These are phyloP conservation scores for Cercospora sesami DNA, from an alignment of 2,329 filamentous ascomycete genomes.

Conservation along the genomic window DNA sequence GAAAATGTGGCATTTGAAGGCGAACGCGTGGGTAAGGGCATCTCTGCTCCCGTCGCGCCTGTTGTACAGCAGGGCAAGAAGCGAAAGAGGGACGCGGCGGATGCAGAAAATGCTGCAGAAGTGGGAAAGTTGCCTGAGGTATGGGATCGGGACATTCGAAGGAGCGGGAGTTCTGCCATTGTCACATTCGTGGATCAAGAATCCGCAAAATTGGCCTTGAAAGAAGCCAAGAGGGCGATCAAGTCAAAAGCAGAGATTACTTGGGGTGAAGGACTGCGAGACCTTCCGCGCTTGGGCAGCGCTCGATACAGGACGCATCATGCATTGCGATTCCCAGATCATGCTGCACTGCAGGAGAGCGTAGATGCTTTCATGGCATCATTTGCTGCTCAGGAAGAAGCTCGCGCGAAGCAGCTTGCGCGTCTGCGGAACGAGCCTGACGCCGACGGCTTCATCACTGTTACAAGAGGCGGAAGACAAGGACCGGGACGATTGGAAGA, in stretches of 20 bases:
- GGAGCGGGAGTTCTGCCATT: slow-evolving; percentile 75
- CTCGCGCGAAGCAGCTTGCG: slow-evolving; percentile 62
- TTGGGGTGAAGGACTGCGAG: slow-evolving; percentile 66
- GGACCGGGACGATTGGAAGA: slow-evolving; percentile 69
- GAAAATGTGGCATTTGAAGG: slow-evolving; percentile 75
- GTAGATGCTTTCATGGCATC: slow-evolving; percentile 84
- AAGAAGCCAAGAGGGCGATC: slow-evolving; percentile 65
- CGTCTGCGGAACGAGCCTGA: slow-evolving; percentile 76
- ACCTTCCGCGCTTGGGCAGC: slow-evolving; percentile 58
- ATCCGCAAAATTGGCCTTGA: slow-evolving; percentile 73
- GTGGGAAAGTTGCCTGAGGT: slow-evolving; percentile 59
- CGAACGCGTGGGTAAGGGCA: slow-evolving; percentile 50
- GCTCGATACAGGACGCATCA: slow-evolving; percentile 63
- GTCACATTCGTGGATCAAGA: slow-evolving; percentile 80
- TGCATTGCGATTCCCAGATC: slow-evolving; percentile 68
- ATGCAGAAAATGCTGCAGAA: slow-evolving; percentile 49
- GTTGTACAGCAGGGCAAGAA: slow-evolving; percentile 51
- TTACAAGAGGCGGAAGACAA: slow-evolving; percentile 71
- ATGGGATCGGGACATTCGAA: slow-evolving; percentile 71
- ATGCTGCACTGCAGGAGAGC: slow-evolving; percentile 64
- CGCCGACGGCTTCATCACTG: slow-evolving; percentile 93
- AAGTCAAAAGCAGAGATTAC: slow-evolving; percentile 60
- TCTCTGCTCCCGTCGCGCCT: slow-evolving; percentile 38
- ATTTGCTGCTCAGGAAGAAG: slow-evolving; percentile 69
- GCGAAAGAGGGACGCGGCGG: slow-evolving; percentile 52